phyloP scores from a whole-genome alignment of 768 basidiomycete genomes.

The Auricularia auricula-judae region DNA sequence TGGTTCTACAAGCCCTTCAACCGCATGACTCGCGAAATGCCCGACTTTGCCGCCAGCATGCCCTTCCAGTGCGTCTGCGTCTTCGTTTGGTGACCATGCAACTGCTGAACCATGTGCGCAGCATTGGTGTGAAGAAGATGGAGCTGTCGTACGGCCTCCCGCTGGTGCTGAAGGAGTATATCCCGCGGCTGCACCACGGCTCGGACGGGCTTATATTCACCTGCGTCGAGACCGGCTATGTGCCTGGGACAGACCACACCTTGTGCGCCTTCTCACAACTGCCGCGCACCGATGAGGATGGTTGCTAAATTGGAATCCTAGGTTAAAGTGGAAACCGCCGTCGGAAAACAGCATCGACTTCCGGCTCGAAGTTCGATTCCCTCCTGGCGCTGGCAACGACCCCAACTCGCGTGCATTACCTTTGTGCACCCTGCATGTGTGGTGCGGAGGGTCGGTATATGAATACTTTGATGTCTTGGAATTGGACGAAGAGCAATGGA shows the following conservation, averaged over 20 bases:
- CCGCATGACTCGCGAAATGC: constrained; percentile 57
- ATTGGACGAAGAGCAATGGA: constrained; percentile 88
- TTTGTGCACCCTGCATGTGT: constrained; percentile 70
- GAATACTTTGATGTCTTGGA: constrained; percentile 80
- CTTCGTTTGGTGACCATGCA: background rate
- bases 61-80: background rate
- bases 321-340: constrained; percentile 98
- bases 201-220: constrained; percentile 98
- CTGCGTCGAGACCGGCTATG: constrained; percentile 73
- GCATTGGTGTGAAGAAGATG: constrained; percentile 82
- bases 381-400: constrained; percentile 42
- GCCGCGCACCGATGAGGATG: background rate
- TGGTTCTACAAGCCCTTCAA: constrained; percentile 79
- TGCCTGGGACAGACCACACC: constrained; percentile 71
- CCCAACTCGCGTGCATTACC: constrained; percentile 84
- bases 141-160: constrained; percentile 79
- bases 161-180: constrained; percentile 72
- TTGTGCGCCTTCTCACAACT: constrained; percentile 45
- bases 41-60: constrained; percentile 35
- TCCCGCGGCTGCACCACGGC: constrained; percentile 79
- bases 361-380: constrained; percentile 90
- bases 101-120: constrained; percentile 19
- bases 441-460: constrained; percentile 62
- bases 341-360: constrained; percentile 98
- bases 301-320: constrained; percentile 20